Base-by-base conservation (phyloP, 73 alveolate genomes). In the Tetrahymena elliotti region DNA sequence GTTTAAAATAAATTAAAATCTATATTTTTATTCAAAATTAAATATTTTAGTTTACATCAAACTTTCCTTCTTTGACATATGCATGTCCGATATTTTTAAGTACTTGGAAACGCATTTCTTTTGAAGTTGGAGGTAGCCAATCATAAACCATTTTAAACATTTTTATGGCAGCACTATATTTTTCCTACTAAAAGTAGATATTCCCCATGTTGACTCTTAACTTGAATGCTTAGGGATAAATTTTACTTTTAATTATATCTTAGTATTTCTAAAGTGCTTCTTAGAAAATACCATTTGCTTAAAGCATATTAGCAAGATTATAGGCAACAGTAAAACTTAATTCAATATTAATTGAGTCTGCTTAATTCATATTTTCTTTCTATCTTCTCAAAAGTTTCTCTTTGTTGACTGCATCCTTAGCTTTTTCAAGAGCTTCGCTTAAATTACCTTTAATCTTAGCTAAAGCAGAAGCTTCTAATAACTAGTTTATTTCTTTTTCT, bases 121-220 rank as follows among this genome's bases (percentile, higher is more conserved):
- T 98, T 83, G 98, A 98, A 40, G 98, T 98, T 92, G 99, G 98
- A 24, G 99, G 99, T 34, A 99, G 99, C 94, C 98, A 99, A 97
- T 99, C 99, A 34, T 98, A 99, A 3, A 99, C 99, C 99, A 99
- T 99, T 93, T 98, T 97, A 98, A 99, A 99, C 99, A 98, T 97
- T 93, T 98, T 99, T 53, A 99, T 99, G 31, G 99, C 99, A 33
- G 98, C 97, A 47, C 99, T 97, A 96, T 97, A 99, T 97, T 99
- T 99, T 84, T 98, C 98, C 96, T 99, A 99, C 83, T 94, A 93
- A 88, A 94, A 94, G 93, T 84, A 94, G 34, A 94, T 94, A 52
- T 94, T 88, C n/a, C 96, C 96, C 93, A 94, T 94, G 54, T 94
- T 94, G 12, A 94, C 96, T 52, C 95, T 94, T 15, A 94, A 31